Base-by-base conservation (phyloP, 2,329 filamentous ascomycete species). In the Fusarium nodosum region DNA sequence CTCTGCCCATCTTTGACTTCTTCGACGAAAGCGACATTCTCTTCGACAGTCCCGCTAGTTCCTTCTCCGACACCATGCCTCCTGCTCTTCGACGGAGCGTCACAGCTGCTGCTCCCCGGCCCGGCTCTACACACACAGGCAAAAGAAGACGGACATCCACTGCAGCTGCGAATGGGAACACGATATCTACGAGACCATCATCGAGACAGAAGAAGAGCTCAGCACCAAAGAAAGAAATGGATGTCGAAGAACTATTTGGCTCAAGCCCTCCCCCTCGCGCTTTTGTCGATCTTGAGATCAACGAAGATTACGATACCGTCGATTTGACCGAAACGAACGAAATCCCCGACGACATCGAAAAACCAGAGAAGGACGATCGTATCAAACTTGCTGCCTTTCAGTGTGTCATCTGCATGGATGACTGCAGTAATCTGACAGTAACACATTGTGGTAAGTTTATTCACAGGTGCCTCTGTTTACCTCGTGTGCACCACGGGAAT, bases 391-490 rank as follows among this genome's bases (percentile, higher is more conserved):
- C 83, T 45, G 80, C 81, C 6, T 88, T 90, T 48, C 87, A 90
- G 77, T 91, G 89, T 66, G 87, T 88, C 44, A 91, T 91, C 60
- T 91, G 89, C 77, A 88, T 91, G 87, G 89, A 91, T 64, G 82
- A 87, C 64, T 85, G 82, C 28, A 85, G 83, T 3, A 80, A 82
- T 30, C 72, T 91, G 64, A 90, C 87, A 2, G 85, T 90, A 46
- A 91, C 89, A 4, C 87, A 90, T 76, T 91, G 89, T 77, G 89
- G 89, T 91, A 86, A 68, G 87, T 80, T 18, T 34, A 54, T 38
- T 39, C 18, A 30, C 18, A n/a, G n/a, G 24, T 51, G 9, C 34
- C 20, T 57, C 16, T 16, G 26, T 22, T 38, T 44, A 45, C 39
- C 15, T 46, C 24, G 33, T 38, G 16, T 5, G 16, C 15, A 15